Percentiles rank a stretch among this genome's conserved stretches.
Conservation (phyloP, 768 basidiomycete species). For the Clavaria fumosa region DNA sequence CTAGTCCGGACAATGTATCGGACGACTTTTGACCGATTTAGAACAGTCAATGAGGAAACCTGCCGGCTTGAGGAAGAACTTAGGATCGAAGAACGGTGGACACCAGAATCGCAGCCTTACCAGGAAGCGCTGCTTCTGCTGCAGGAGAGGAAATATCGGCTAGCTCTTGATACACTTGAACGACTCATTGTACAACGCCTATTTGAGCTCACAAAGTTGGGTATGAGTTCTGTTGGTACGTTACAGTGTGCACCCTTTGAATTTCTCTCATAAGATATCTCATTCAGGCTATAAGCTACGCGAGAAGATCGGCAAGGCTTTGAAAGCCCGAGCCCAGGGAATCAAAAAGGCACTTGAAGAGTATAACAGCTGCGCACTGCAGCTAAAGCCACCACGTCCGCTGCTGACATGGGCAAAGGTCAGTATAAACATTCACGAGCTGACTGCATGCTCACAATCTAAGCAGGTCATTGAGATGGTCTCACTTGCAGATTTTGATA, state of each 20-base stretch:
- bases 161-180: background rate
- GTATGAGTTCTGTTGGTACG: conserved; percentile 13
- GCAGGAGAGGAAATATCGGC: background rate
- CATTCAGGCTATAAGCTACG: conserved; percentile 22
- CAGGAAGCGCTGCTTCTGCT: conserved; percentile 5
- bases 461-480: conserved; percentile 11
- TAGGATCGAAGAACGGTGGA: conserved; percentile 8
- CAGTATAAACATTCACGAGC: no score
- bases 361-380: conserved; percentile 18
- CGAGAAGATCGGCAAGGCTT: conserved; percentile 20
- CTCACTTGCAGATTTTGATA: conserved; percentile 18
- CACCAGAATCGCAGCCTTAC: conserved; percentile 4
- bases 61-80: background rate
- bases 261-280: background rate
- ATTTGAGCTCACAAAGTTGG: conserved; percentile 12
- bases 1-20: no score
- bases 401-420: conserved; percentile 13
- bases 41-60: background rate
- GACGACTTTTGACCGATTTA: background rate
- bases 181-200: background rate
- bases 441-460: no score
- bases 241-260: conserved; percentile 9
- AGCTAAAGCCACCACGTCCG: conserved; percentile 10
- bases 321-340: conserved; percentile 17
- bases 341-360: conserved; percentile 17